Conservation (phyloP, 1,284 basidiomycete species). For the Sporisorium graminicola region DNA sequence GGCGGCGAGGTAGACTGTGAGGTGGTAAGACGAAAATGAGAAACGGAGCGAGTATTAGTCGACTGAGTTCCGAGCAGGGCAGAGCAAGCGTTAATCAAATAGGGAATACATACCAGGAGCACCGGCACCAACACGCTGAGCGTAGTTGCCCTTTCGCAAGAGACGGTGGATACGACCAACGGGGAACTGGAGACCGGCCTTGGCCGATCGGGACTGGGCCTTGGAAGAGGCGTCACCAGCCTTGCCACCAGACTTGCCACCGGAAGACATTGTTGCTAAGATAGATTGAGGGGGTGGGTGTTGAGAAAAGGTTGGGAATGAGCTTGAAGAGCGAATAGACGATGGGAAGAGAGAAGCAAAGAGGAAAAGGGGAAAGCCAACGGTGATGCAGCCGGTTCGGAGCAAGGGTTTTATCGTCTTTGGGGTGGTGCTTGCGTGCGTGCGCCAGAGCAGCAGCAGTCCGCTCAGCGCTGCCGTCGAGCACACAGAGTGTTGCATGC, state of each 20-base stretch:
- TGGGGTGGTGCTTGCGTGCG: slow-evolving; percentile 16
- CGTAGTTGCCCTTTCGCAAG: slow-evolving; percentile 88
- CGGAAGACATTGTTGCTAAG: slow-evolving; percentile 62
- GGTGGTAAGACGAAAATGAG: slow-evolving; percentile 54
- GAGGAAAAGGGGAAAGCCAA: slow-evolving; percentile 21
- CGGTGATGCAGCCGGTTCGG: slow-evolving; percentile 29
- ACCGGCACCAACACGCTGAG: slow-evolving; percentile 80
- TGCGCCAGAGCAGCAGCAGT: background rate
- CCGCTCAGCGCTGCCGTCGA: slow-evolving; percentile 3
- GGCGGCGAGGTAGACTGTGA: slow-evolving; percentile 85
- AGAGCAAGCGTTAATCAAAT: background rate
- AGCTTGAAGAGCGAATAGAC: slow-evolving; percentile 32
- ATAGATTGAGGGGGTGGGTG: slow-evolving; percentile 27
- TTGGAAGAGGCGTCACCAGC: slow-evolving; percentile 71
- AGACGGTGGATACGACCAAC: slow-evolving; percentile 96
- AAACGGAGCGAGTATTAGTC: slow-evolving; percentile 1
- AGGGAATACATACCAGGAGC: slow-evolving; percentile 78
- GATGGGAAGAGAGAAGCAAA: slow-evolving; percentile 23
- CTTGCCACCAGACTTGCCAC: slow-evolving; percentile 72
- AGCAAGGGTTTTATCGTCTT: slow-evolving; percentile 46
- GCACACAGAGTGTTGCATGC: slow-evolving; percentile 18
- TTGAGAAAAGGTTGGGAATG: slow-evolving; percentile 24
- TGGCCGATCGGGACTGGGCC: slow-evolving; percentile 81
- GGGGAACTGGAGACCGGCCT: slow-evolving; percentile 82
- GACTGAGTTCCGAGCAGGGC: background rate